phyloP scores from a whole-genome alignment of 805 yeast species.

The Wickerhamiella slavikovae region DNA sequence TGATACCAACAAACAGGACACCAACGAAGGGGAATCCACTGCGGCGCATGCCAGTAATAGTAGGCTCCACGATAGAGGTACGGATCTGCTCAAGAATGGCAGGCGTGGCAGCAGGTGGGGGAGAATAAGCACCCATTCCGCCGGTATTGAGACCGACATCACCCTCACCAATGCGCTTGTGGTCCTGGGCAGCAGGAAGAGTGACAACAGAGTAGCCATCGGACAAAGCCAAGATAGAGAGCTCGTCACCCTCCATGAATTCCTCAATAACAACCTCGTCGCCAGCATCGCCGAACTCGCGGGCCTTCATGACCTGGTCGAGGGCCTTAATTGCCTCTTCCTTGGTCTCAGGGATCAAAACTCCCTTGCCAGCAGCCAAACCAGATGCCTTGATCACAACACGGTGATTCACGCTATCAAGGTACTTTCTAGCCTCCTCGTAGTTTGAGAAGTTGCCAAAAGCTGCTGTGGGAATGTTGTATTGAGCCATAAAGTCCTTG shows the following conservation, averaged over 20 bases:
- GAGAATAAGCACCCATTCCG: constrained; percentile 99
- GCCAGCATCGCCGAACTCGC: constrained; percentile 84
- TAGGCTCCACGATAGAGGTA: constrained; percentile 61
- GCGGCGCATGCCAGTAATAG: constrained; percentile 87
- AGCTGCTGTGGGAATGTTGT: constrained; percentile 84
- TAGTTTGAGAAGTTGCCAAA: constrained; percentile 65
- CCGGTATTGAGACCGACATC: constrained; percentile 94
- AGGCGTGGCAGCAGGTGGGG: constrained; percentile 87
- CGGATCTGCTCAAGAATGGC: constrained; percentile 50
- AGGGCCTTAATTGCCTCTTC: constrained; percentile 75
- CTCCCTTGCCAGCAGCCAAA: constrained; percentile 98
- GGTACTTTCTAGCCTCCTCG: constrained; percentile 53
- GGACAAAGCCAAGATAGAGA: constrained; percentile 73
- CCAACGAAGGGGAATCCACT: constrained; percentile 95
- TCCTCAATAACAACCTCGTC: constrained; percentile 91
- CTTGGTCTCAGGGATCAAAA: constrained; percentile 65
- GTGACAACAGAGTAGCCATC: constrained; percentile 86
- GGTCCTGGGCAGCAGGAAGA: constrained; percentile 96
- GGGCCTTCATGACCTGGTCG: constrained; percentile 73
- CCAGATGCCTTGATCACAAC: constrained; percentile 95
- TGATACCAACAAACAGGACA: constrained; percentile 83
- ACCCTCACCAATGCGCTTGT: constrained; percentile 83
- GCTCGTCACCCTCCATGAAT: constrained; percentile 89
- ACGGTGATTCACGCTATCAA: constrained; percentile 42
- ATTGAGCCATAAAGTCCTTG: constrained; percentile 81